Conservation (phyloP, 2,329 filamentous ascomycete species). For the Clarireedia monteithiana region DNA sequence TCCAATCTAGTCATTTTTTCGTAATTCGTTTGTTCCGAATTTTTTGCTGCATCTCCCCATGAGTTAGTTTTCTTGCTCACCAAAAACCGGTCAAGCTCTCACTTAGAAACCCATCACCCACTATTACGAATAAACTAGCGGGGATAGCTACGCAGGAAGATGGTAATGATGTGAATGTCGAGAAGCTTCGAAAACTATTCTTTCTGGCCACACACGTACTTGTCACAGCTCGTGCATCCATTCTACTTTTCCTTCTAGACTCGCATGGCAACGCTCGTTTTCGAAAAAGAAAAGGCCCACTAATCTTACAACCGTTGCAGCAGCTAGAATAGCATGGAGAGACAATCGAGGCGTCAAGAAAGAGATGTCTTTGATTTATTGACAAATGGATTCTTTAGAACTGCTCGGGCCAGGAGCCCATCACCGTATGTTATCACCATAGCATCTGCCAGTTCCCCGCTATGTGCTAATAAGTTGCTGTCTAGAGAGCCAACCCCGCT, state of each 20-base stretch:
- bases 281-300: too few species aligned
- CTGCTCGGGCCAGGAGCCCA: constrained; percentile 36
- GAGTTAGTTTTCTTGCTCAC: not conserved
- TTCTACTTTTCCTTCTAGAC: not conserved
- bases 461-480: not conserved
- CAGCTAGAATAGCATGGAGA: constrained; percentile 16
- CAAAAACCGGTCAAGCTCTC: not conserved
- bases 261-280: not conserved
- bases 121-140: not conserved
- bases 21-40: not conserved
- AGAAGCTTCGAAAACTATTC: not conserved
- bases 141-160: not conserved
- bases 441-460: not conserved
- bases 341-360: constrained; percentile 9
- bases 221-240: not conserved
- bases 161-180: not conserved
- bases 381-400: constrained; percentile 43
- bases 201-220: too few species aligned
- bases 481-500: constrained; percentile 10
- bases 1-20: not conserved
- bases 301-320: too few species aligned
- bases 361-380: constrained; percentile 29
- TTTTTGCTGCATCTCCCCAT: not conserved
- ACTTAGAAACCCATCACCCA: not conserved
- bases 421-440: constrained; percentile 24